Percentiles rank a stretch among this genome's conserved stretches.
Evolutionary conservation across 495 filamentous ascomycete genomes (phyloP).

Genomic region (Tetracladium setigerum): DNA sequence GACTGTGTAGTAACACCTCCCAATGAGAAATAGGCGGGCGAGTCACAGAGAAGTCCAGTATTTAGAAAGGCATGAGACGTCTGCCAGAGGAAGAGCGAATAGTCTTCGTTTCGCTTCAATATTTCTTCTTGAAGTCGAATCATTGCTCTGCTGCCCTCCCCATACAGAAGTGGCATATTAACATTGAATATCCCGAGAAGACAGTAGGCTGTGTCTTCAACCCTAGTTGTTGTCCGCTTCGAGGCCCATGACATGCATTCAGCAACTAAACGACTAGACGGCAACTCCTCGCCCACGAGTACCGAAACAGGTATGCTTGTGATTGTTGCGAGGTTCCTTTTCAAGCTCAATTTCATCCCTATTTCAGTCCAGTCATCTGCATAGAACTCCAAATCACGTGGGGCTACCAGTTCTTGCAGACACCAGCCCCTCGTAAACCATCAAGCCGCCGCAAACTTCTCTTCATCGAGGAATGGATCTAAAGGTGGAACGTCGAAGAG

Average conservation of each 20-base stretch:
- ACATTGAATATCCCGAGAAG: not conserved
- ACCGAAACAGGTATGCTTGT: conserved; percentile 15
- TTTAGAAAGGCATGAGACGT: not conserved
- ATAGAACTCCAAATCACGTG: conserved; percentile 17
- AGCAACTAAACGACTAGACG: too few relatives aligned
- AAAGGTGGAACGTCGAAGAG: conserved; percentile 8
- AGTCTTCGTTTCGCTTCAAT: conserved; percentile 2
- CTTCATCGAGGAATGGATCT: not conserved
- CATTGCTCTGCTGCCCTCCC: not conserved
- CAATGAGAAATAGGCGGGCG: not conserved
- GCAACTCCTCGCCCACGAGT: conserved; percentile 3
- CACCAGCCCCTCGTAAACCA: conserved; percentile 23
- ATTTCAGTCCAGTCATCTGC: conserved; percentile 17
- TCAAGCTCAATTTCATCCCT: conserved; percentile 17
- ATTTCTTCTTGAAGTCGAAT: too few relatives aligned
- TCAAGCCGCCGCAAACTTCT: not conserved
- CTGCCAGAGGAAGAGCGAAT: conserved; percentile 5
- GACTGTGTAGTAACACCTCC: not conserved
- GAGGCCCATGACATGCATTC: not conserved
- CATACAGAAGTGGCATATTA: not conserved
- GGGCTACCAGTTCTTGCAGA: conserved; percentile 32
- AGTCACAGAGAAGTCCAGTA: conserved; percentile 9
- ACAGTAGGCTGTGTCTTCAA: too few relatives aligned
- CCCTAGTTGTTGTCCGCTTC: not conserved
- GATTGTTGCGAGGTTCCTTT: conserved; percentile 5